Evolutionary conservation across 345 rosid genomes (phyloP).

Genomic region (Linum tenue): DNA sequence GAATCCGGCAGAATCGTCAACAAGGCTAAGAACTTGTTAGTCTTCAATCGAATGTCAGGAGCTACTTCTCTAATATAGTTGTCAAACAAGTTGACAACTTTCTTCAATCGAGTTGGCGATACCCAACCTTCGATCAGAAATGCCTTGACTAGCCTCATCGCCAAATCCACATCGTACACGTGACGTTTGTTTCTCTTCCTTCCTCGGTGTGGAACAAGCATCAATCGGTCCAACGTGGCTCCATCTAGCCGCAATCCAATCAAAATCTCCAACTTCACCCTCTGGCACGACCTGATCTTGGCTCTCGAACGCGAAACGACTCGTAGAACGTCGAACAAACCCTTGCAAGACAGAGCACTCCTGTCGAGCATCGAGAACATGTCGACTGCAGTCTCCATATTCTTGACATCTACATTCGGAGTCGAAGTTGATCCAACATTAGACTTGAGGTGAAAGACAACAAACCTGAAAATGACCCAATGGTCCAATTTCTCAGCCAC

Average conservation of each 20-base stretch:
- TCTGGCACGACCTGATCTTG: conserved; percentile 13
- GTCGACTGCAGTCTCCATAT: conserved; percentile 20
- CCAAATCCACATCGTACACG: conserved; percentile 38
- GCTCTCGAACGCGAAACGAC: conserved; percentile 19
- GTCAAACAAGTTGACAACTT: conserved; percentile 36
- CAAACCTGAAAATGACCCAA: conserved; percentile 27
- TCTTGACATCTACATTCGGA: conserved; percentile 21
- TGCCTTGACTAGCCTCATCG: conserved; percentile 32
- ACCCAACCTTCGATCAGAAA: conserved; percentile 18
- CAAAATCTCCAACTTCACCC: conserved; percentile 28
- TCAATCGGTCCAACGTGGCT: conserved; percentile 36
- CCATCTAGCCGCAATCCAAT: conserved; percentile 41
- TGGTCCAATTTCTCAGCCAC: conserved; percentile 24
- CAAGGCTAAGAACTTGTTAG: conserved; percentile 30
- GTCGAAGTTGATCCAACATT: conserved; percentile 9
- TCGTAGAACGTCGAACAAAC: conserved; percentile 27
- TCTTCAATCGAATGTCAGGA: conserved; percentile 30
- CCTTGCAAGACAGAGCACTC: conserved; percentile 32
- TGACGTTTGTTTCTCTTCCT: conserved; percentile 6
- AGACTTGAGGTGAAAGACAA: conserved; percentile 29
- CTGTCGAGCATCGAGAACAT: conserved; percentile 27
- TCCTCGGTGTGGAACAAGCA: conserved; percentile 23
- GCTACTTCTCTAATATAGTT: conserved; percentile 45
- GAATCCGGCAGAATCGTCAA: conserved; percentile 31
- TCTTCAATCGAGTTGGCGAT: conserved; percentile 15